Percentiles rank a stretch among this genome's conserved stretches.
Evolutionary conservation across 202 grass and related monocot species (phyloP).

Genomic region (Digitaria exilis): DNA sequence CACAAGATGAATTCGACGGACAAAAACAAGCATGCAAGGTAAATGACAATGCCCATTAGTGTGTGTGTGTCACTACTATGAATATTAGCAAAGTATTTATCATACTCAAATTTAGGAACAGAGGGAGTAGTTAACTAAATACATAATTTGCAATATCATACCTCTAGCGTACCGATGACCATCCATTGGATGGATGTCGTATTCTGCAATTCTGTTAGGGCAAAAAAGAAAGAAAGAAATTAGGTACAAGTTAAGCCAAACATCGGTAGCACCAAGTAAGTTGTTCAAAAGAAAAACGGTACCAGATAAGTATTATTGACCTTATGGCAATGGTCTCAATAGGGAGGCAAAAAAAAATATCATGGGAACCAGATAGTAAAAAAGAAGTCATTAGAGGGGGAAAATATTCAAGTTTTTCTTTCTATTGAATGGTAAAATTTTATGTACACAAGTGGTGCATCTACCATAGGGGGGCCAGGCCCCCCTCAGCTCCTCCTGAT

Average conservation of each 20-base stretch:
- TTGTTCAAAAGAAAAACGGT: too few relatives aligned
- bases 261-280: constrained; percentile 9
- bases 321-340: background rate
- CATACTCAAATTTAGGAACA: too few relatives aligned
- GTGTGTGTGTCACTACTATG: background rate
- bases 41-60: background rate
- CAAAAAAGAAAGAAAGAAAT: constrained; percentile 40
- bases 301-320: background rate
- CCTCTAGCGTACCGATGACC: constrained; percentile 41
- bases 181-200: constrained; percentile 15
- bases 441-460: background rate
- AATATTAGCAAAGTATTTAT: background rate
- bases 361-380: background rate
- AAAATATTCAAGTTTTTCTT: background rate
- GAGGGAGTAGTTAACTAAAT: constrained; percentile 7
- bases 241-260: constrained; percentile 9
- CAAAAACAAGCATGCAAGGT: constrained; percentile 8
- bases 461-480: background rate
- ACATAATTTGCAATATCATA: constrained; percentile 32
- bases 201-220: constrained; percentile 32
- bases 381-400: background rate
- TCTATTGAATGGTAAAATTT: background rate
- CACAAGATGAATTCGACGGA: background rate
- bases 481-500: too few relatives aligned
- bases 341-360: background rate